Evolutionary conservation across 73 alveolate genomes (phyloP).

Genomic region (Blepharisma stoltei): DNA sequence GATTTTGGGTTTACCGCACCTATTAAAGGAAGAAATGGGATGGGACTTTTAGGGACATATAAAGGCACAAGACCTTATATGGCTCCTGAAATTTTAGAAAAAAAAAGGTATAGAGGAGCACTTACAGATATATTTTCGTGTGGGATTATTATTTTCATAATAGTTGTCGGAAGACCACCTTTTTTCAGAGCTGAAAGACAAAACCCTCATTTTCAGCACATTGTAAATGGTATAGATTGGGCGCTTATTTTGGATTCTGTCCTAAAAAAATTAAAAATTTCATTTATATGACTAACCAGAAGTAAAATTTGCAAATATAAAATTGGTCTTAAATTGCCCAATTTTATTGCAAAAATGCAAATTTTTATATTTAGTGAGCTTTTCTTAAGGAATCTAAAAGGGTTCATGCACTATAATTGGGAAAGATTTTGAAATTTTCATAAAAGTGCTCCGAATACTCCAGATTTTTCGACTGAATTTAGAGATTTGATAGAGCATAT

Average conservation of each 20-base stretch:
- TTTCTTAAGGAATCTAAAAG: no score
- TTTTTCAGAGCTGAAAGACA: conserved; percentile 23
- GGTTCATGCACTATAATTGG: no score
- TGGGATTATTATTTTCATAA: conserved; percentile 63
- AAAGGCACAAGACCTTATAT: conserved; percentile 56
- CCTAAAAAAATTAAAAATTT: no score
- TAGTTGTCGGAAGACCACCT: conserved; percentile 61
- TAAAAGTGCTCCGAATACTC: not conserved
- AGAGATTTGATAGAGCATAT: conserved; percentile 11
- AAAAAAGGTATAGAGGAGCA: conserved; percentile 51
- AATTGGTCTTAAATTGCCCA: no score
- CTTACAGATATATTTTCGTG: conserved; percentile 64
- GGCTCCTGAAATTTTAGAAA: conserved; percentile 67
- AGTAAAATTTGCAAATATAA: no score
- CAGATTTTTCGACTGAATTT: not conserved
- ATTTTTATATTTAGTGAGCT: no score
- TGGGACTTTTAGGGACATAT: conserved; percentile 36
- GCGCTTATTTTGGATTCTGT: no score
- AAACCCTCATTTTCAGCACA: not conserved
- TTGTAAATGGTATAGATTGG: not conserved
- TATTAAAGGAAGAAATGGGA: conserved; percentile 32
- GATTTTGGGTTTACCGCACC: conserved; percentile 45
- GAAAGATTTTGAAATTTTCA: not conserved
- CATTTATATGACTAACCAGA: no score
- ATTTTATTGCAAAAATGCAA: no score